phyloP scores from a whole-genome alignment of 1,284 basidiomycete species.

The Ceratobasidium sp. region DNA sequence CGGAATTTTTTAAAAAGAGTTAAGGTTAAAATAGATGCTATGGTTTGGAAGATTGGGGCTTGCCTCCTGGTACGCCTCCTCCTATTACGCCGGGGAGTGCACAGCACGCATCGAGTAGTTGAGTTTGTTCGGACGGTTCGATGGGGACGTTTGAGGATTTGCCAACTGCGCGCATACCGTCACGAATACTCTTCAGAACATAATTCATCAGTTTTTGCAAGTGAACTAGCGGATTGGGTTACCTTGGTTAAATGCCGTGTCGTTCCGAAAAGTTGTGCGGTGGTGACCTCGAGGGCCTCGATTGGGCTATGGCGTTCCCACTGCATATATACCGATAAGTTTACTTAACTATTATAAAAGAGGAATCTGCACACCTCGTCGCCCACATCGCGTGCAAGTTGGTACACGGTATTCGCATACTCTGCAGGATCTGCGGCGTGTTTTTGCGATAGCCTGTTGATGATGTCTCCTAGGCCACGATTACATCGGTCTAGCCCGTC shows the following conservation, averaged over 20 bases:
- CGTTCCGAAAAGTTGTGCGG: conserved; percentile 37
- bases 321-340: background rate
- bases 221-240: background rate
- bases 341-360: background rate
- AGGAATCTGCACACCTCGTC: conserved; percentile 10
- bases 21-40: background rate
- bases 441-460: conserved; percentile 49
- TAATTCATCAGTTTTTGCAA: background rate
- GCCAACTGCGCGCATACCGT: conserved; percentile 91
- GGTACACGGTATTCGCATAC: conserved; percentile 51
- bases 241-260: conserved; percentile 31
- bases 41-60: conserved; percentile 48
- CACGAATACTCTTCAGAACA: conserved; percentile 73
- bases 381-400: conserved; percentile 44
- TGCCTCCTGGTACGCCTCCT: conserved; percentile 95
- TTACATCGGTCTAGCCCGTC: conserved; percentile 65
- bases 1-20: too few relatives aligned
- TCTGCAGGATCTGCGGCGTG: conserved; percentile 50
- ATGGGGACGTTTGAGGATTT: conserved; percentile 82
- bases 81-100: conserved; percentile 86
- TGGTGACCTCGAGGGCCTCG: conserved; percentile 19
- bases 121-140: conserved; percentile 90
- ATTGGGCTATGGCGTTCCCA: conserved; percentile 37
- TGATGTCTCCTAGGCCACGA: conserved; percentile 49
- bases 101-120: conserved; percentile 84